A percentile compares a stretch with the other conserved stretches of the same genome.
phyloP scores from a whole-genome alignment of 805 yeast species.

The Metschnikowia kofuensis region DNA sequence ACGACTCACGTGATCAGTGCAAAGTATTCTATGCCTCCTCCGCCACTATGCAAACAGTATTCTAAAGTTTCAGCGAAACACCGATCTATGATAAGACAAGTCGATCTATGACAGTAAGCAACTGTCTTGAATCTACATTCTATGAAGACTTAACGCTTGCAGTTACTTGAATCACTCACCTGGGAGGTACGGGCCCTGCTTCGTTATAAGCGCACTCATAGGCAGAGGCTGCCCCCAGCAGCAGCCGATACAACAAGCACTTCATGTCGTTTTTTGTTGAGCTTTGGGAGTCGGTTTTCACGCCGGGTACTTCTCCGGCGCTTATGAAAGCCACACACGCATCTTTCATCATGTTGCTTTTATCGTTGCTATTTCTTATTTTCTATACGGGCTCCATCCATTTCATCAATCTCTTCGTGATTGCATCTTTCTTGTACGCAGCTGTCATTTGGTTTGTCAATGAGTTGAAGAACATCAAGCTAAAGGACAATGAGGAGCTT shows the following conservation, averaged over 20 bases:
- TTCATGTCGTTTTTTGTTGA: constrained; percentile 51
- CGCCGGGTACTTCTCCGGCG: constrained; percentile 92
- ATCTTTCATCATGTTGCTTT: constrained; percentile 65
- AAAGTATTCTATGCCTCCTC: too few relatives aligned
- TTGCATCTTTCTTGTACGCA: constrained; percentile 69
- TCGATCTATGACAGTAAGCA: too few relatives aligned
- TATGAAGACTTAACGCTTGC: too few relatives aligned
- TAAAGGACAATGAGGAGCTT: constrained; percentile 43
- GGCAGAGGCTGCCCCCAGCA: background rate
- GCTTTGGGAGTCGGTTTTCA: constrained; percentile 86
- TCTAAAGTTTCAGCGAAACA: too few relatives aligned
- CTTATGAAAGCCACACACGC: constrained; percentile 84
- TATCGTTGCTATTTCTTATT: constrained; percentile 56
- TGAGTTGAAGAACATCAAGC: constrained; percentile 54
- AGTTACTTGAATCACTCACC: too few relatives aligned
- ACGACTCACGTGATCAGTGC: constrained; percentile 15
- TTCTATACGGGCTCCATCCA: constrained; percentile 67
- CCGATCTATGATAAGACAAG: too few relatives aligned
- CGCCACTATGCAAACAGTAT: too few relatives aligned
- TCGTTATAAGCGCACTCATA: background rate
- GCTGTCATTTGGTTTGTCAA: constrained; percentile 83
- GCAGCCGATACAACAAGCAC: background rate
- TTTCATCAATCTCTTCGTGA: constrained; percentile 49
- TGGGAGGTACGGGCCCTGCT: background rate
- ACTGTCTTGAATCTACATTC: too few relatives aligned